These are phyloP conservation scores for Trichoderma parareesei DNA, from an alignment of 495 filamentous ascomycete genomes.

Conservation along the genomic window DNA sequence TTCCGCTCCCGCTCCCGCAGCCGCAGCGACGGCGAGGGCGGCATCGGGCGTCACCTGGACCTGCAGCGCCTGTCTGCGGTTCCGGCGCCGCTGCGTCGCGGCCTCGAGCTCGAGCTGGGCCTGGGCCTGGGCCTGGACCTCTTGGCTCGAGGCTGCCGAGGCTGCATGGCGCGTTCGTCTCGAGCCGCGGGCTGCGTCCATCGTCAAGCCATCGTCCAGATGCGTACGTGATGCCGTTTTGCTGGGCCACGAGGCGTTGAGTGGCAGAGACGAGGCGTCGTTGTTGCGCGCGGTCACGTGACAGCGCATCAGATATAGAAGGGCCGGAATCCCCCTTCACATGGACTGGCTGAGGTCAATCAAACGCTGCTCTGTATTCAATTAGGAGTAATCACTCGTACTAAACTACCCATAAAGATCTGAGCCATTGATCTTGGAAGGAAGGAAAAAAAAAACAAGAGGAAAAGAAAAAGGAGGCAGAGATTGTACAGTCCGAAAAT, in stretches of 20 bases:
- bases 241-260: not conserved
- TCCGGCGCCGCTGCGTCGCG: not conserved
- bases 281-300: not conserved
- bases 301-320: not conserved
- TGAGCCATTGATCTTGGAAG: too few species aligned
- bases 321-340: too few species aligned
- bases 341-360: too few species aligned
- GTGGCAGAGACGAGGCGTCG: not conserved
- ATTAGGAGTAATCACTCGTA: too few species aligned
- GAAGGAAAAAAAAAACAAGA: too few species aligned
- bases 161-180: constrained; percentile 7
- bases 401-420: too few species aligned
- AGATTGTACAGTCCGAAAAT: too few species aligned
- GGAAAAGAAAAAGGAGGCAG: too few species aligned
- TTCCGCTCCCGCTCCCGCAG: not conserved
- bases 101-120: constrained; percentile 7
- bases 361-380: too few species aligned
- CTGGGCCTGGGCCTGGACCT: not conserved
- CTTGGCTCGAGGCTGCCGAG: constrained; percentile 3
- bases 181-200: constrained; percentile 7
- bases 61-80: not conserved
- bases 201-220: not conserved
- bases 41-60: constrained; percentile 8
- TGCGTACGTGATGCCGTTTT: too few species aligned
- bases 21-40: not conserved